phyloP scores from a whole-genome alignment of 2,329 filamentous ascomycete species.

The Botryosphaeria agaves region DNA sequence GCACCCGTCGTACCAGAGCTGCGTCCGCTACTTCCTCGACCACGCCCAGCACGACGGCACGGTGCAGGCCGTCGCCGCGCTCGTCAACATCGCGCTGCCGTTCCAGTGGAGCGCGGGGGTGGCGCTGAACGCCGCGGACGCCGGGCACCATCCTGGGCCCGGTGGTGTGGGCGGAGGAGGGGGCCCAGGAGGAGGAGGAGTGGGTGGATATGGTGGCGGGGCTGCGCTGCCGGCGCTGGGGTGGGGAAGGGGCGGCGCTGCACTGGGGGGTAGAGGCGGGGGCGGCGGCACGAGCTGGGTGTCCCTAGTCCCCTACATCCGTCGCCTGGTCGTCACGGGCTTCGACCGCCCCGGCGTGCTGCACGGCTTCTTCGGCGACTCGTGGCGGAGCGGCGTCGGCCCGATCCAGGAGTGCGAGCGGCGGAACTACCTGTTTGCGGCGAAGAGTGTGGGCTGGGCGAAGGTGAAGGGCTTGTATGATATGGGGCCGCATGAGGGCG shows the following conservation, averaged over 20 bases:
- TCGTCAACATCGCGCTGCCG: conserved; percentile 81
- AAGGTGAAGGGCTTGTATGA: conserved; percentile 85
- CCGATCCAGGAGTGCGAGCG: conserved; percentile 76
- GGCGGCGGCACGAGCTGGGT: conserved; percentile 25
- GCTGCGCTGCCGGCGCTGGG: conserved; percentile 1
- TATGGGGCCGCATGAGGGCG: conserved; percentile 61
- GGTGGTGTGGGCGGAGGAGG: not conserved
- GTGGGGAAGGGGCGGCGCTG: conserved; percentile 18
- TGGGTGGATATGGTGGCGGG: no score
- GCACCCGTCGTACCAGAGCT: conserved; percentile 82
- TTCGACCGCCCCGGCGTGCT: conserved; percentile 78
- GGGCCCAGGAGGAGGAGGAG: no score
- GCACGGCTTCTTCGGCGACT: conserved; percentile 92
- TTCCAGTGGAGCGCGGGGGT: conserved; percentile 46
- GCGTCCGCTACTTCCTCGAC: conserved; percentile 80
- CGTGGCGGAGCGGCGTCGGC: conserved; percentile 68
- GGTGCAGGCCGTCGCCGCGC: conserved; percentile 76
- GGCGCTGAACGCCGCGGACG: conserved; percentile 4
- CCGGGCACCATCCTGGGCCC: no score
- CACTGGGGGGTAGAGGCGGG: conserved; percentile 18
- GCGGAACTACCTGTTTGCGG: conserved; percentile 86
- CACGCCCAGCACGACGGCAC: conserved; percentile 68
- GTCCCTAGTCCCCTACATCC: conserved; percentile 74
- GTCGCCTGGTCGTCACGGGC: conserved; percentile 76
- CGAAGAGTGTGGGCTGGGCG: conserved; percentile 82